Evolutionary conservation across 805 yeast species (phyloP).

Genomic region (Candida rishiriensis): DNA sequence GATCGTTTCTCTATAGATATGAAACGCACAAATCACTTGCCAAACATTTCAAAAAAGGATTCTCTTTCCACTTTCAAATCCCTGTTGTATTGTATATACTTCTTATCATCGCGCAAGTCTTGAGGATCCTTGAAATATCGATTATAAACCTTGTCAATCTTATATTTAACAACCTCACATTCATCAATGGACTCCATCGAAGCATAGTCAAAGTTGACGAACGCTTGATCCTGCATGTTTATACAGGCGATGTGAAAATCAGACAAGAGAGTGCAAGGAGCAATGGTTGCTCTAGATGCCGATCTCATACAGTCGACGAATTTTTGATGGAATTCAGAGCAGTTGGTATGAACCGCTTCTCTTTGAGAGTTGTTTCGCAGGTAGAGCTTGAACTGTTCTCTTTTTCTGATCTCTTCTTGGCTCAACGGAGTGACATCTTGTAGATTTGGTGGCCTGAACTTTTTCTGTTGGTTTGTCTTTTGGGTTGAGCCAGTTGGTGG

Average conservation of each 20-base stretch:
- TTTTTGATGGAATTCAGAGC: slow-evolving; percentile 29
- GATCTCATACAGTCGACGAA: slow-evolving; percentile 25
- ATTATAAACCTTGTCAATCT: slow-evolving; percentile 27
- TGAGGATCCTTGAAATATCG: slow-evolving; percentile 21
- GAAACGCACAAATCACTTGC: slow-evolving; percentile 24
- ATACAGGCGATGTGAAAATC: slow-evolving; percentile 30
- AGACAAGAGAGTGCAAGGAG: slow-evolving; percentile 23
- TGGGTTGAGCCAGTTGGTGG: neutral
- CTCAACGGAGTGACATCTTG: slow-evolving; percentile 6
- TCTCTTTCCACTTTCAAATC: slow-evolving; percentile 28
- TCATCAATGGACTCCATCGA: slow-evolving; percentile 25
- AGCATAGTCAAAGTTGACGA: slow-evolving; percentile 29
- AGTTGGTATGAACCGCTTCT: slow-evolving; percentile 29
- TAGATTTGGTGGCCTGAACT: slow-evolving; percentile 4
- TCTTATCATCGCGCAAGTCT: slow-evolving; percentile 24
- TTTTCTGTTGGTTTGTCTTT: neutral
- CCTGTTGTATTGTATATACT: slow-evolving; percentile 19
- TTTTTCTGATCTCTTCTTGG: slow-evolving; percentile 10
- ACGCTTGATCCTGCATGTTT: slow-evolving; percentile 28
- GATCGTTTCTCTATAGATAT: no score
- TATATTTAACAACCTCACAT: slow-evolving; percentile 23
- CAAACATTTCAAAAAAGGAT: slow-evolving; percentile 22
- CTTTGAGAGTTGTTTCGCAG: slow-evolving; percentile 22
- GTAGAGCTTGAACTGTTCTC: slow-evolving; percentile 24
- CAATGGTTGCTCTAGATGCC: slow-evolving; percentile 16